Conservation (phyloP, 2,329 filamentous ascomycete genomes). For the Colletotrichum destructivum region DNA sequence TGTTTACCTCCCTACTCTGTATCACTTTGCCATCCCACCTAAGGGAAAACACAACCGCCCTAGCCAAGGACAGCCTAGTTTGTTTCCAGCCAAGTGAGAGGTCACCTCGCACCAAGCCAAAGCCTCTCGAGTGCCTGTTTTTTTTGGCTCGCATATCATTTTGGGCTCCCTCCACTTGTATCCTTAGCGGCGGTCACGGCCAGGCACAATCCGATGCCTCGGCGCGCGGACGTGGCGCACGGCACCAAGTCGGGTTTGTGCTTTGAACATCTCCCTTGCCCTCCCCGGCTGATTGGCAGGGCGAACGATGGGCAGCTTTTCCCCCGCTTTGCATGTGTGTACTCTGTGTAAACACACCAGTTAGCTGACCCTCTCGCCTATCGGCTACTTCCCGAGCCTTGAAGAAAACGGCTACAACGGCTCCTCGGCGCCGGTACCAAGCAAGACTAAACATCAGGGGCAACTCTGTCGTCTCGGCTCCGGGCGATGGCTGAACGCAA, state of each 20-base stretch:
- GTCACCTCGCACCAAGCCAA: slow-evolving; percentile 8
- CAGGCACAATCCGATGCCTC: neutral
- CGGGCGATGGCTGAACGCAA: slow-evolving; percentile 23
- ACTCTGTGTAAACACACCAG: too few relatives aligned
- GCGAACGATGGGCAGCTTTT: neutral
- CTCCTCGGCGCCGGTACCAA: neutral
- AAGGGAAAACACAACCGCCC: slow-evolving; percentile 3
- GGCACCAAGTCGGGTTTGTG: slow-evolving; percentile 28
- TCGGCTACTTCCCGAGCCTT: slow-evolving; percentile 31
- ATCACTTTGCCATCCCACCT: neutral
- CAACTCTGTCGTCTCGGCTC: slow-evolving; percentile 36
- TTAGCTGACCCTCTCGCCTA: too few relatives aligned
- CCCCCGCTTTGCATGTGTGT: neutral
- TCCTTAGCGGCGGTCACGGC: slow-evolving; percentile 18
- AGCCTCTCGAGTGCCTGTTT: slow-evolving; percentile 5
- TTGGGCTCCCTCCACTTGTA: slow-evolving; percentile 1
- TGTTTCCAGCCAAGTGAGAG: slow-evolving; percentile 3
- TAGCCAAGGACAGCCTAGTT: slow-evolving; percentile 3
- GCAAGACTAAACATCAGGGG: slow-evolving; percentile 22
- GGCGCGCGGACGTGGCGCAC: slow-evolving; percentile 23
- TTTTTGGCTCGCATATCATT: slow-evolving; percentile 18
- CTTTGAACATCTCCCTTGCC: neutral
- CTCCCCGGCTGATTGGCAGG: slow-evolving; percentile 11
- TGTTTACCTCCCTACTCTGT: neutral
- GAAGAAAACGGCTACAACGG: neutral